phyloP scores from a whole-genome alignment of 306 rosid genomes.

The Argentina anserina region DNA sequence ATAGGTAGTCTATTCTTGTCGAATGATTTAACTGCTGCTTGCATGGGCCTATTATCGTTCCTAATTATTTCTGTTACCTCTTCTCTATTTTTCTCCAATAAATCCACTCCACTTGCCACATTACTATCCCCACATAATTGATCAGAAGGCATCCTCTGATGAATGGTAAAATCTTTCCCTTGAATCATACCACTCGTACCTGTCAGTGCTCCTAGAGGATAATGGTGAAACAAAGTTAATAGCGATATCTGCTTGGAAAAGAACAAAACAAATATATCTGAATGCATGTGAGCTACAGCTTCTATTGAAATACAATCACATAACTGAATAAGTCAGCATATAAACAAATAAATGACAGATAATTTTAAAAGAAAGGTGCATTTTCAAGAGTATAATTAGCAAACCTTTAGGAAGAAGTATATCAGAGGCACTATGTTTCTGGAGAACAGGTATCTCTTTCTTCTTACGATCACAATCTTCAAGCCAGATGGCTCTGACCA shows the following conservation, averaged over 20 bases:
- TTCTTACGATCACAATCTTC: slow-evolving; percentile 76
- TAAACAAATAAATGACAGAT: slow-evolving; percentile 15
- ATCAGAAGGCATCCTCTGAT: slow-evolving; percentile 39
- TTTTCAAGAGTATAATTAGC: slow-evolving; percentile 13
- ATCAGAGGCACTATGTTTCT: slow-evolving; percentile 69
- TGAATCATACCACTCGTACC: slow-evolving; percentile 39
- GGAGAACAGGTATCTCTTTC: slow-evolving; percentile 67
- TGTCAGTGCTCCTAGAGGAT: slow-evolving; percentile 42
- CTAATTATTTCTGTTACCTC: slow-evolving; percentile 35
- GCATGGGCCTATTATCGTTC: slow-evolving; percentile 31
- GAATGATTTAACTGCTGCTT: slow-evolving; percentile 36
- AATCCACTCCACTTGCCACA: slow-evolving; percentile 41
- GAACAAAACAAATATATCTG: background rate
- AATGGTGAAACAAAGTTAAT: slow-evolving; percentile 28
- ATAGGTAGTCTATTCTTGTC: slow-evolving; percentile 39
- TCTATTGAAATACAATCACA: background rate
- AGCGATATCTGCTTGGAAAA: slow-evolving; percentile 21
- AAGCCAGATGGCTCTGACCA: slow-evolving; percentile 79
- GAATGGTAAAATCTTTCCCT: slow-evolving; percentile 39
- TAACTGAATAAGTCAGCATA: too few species aligned
- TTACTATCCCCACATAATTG: slow-evolving; percentile 25
- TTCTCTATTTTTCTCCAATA: slow-evolving; percentile 38
- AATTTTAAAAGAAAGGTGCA: slow-evolving; percentile 3
- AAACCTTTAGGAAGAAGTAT: slow-evolving; percentile 77
- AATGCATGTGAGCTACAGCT: slow-evolving; percentile 5